These are phyloP conservation scores for Penicillium crystallinum DNA, from an alignment of 495 filamentous ascomycete genomes.

Conservation along the genomic window DNA sequence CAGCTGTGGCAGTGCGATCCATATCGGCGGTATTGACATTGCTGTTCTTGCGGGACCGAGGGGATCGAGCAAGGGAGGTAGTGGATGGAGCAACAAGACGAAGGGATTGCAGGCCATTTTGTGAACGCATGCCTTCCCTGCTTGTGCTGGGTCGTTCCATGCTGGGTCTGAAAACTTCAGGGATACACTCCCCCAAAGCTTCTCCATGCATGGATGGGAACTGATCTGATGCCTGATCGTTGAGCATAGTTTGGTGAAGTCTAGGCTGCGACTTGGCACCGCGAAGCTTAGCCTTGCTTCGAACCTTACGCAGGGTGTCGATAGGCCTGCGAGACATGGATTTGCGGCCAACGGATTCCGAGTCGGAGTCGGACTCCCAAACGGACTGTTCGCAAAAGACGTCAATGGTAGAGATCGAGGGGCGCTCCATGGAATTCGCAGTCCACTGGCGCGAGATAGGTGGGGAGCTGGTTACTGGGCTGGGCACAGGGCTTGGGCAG, in stretches of 20 bases:
- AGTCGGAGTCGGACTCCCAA: constrained; percentile 46
- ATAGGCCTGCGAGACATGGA: constrained; percentile 39
- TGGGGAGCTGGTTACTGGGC: constrained; percentile 32
- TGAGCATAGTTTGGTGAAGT: constrained; percentile 25
- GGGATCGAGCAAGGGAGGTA: constrained; percentile 28
- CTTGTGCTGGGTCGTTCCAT: constrained; percentile 26
- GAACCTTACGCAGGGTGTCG: constrained; percentile 44
- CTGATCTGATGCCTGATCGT: constrained; percentile 21
- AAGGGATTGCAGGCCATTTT: constrained; percentile 28
- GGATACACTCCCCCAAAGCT: constrained; percentile 1
- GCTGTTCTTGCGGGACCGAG: constrained; percentile 29
- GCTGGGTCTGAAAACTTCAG: constrained; percentile 14
- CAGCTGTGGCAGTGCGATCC: constrained; percentile 36
- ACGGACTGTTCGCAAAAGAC: constrained; percentile 40
- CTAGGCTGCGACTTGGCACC: constrained; percentile 41
- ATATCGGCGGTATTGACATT: constrained; percentile 27
- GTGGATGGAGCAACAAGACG: constrained; percentile 39
- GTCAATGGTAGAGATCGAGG: constrained; percentile 42
- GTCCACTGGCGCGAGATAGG: constrained; percentile 34
- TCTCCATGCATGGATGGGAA: constrained; percentile 35
- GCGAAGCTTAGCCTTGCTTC: constrained; percentile 42
- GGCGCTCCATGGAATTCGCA: constrained; percentile 36
- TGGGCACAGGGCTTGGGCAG: constrained; percentile 38
- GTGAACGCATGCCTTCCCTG: constrained; percentile 22
- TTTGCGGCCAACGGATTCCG: constrained; percentile 33